Evolutionary conservation across 2,329 filamentous ascomycete genomes (phyloP).

Genomic region (Colletotrichum nymphaeae): DNA sequence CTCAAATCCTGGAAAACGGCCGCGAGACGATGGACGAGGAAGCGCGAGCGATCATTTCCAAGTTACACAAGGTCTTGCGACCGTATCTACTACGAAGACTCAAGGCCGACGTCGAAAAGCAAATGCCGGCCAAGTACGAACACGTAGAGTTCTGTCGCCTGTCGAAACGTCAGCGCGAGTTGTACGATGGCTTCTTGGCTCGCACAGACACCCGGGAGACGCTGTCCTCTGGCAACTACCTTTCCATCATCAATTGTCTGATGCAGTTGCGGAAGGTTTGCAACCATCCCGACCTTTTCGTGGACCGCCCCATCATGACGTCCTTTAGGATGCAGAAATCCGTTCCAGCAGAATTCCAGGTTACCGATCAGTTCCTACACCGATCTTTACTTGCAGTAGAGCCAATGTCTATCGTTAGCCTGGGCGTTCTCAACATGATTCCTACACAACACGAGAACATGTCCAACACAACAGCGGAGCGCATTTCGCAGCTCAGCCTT

Average conservation of each 20-base stretch:
- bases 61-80: constrained; percentile 92
- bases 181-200: constrained; percentile 97
- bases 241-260: constrained; percentile 97
- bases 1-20: constrained; percentile 95
- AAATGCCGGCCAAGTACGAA: constrained; percentile 98
- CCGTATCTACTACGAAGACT: constrained; percentile 91
- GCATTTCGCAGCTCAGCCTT: constrained; percentile 75
- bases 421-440: constrained; percentile 83
- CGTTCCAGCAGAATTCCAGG: constrained; percentile 78
- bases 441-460: constrained; percentile 77
- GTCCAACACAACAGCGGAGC: constrained; percentile 64
- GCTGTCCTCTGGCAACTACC: constrained; percentile 90
- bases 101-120: constrained; percentile 98
- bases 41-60: constrained; percentile 88
- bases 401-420: constrained; percentile 72
- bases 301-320: constrained; percentile 95
- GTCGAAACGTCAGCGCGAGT: constrained; percentile 92
- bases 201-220: constrained; percentile 90
- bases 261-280: constrained; percentile 98
- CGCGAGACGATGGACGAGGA: constrained; percentile 95
- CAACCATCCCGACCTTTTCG: constrained; percentile 97
- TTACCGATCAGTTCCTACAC: constrained; percentile 77
- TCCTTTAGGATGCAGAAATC: constrained; percentile 93
- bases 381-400: constrained; percentile 71
- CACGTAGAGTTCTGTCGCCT: constrained; percentile 96